phyloP scores from a whole-genome alignment of 768 basidiomycete species.

The Pleurotus sapidus region DNA sequence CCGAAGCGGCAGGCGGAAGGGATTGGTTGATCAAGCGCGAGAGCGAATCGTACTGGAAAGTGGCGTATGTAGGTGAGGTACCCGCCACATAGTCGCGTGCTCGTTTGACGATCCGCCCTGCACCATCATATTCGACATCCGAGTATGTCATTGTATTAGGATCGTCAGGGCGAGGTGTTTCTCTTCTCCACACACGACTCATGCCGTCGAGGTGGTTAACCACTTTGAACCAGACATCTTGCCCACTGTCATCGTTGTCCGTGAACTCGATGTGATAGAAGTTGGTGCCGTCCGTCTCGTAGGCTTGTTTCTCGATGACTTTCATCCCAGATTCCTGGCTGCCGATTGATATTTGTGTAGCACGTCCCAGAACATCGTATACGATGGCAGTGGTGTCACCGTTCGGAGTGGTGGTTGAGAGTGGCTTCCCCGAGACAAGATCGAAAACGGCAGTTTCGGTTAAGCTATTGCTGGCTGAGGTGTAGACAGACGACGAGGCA shows the following conservation, averaged over 20 bases:
- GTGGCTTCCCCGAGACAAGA: neutral
- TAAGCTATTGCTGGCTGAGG: neutral
- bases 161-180: slow-evolving; percentile 1
- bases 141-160: neutral
- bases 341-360: neutral
- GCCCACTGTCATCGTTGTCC: neutral
- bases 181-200: slow-evolving; percentile 3
- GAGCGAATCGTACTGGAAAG: slow-evolving; percentile 10
- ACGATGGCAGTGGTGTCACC: slow-evolving; percentile 1
- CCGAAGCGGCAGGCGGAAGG: slow-evolving; percentile 3
- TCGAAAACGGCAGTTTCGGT: neutral
- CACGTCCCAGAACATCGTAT: slow-evolving; percentile 1
- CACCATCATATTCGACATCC: slow-evolving; percentile 4
- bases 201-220: neutral
- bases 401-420: neutral
- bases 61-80: slow-evolving; percentile 4
- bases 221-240: neutral
- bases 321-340: neutral
- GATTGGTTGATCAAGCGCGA: slow-evolving; percentile 7
- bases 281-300: slow-evolving; percentile 1
- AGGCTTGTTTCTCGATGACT: neutral
- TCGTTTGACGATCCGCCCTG: neutral
- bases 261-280: slow-evolving; percentile 1
- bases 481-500: slow-evolving; percentile 4
- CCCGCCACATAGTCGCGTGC: slow-evolving; percentile 6